These are phyloP conservation scores for Trapa bicornis DNA, from an alignment of 345 rosid genomes.

Conservation along the genomic window DNA sequence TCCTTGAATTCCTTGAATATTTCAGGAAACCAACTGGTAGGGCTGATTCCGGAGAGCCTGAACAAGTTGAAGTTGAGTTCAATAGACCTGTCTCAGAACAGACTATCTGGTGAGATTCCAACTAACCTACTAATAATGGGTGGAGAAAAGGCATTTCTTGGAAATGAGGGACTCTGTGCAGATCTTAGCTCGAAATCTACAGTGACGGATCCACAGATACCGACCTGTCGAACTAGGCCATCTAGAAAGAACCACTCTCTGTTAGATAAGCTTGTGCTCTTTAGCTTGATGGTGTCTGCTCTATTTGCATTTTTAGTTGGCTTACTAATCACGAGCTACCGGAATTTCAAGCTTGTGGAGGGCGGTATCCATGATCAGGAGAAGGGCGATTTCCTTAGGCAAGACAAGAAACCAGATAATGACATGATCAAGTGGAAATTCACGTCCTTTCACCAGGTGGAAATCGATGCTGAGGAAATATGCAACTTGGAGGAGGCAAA, in stretches of 20 bases:
- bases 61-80: constrained; percentile 58
- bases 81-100: constrained; percentile 57
- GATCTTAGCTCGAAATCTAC: constrained; percentile 20
- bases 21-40: constrained; percentile 51
- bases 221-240: constrained; percentile 26
- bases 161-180: constrained; percentile 46
- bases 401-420: constrained; percentile 10
- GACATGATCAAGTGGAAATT: constrained; percentile 42
- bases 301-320: constrained; percentile 32
- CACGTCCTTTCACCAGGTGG: constrained; percentile 54
- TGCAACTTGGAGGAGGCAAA: constrained; percentile 47
- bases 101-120: constrained; percentile 53
- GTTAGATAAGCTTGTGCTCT: constrained; percentile 22
- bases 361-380: constrained; percentile 9
- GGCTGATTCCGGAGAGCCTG: constrained; percentile 43
- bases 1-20: constrained; percentile 70
- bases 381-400: constrained; percentile 13
- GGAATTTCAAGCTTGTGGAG: constrained; percentile 31
- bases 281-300: constrained; percentile 33
- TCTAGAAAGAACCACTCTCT: constrained; percentile 14
- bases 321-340: constrained; percentile 36
- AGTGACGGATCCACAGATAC: constrained; percentile 15
- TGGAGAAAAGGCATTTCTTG: constrained; percentile 45
- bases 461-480: constrained; percentile 63
- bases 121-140: constrained; percentile 52